Evolutionary conservation across 129 eudicot genomes (phyloP).

Genomic region (Chrysanthemum makinoi): DNA sequence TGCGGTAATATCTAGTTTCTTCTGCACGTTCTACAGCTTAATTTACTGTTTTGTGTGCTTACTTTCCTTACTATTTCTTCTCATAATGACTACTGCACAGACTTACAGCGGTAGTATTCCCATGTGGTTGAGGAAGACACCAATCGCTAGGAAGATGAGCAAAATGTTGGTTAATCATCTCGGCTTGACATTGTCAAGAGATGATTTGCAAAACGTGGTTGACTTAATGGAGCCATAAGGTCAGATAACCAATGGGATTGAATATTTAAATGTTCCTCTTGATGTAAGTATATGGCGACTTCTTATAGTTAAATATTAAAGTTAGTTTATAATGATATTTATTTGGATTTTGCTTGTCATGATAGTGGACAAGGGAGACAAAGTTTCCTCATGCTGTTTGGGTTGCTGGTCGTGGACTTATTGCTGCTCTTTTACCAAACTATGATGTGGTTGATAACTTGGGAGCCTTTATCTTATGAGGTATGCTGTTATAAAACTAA

Average conservation of each 20-base stretch:
- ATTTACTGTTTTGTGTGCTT: background rate
- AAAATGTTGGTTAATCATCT: conserved; percentile 83
- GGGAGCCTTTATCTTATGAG: conserved; percentile 88
- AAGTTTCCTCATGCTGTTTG: conserved; percentile 94
- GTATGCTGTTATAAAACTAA: conserved; percentile 27
- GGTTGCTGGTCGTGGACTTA: conserved; percentile 98
- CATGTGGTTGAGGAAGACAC: conserved; percentile 69
- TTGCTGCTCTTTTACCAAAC: conserved; percentile 85
- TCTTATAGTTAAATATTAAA: background rate
- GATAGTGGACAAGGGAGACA: conserved; percentile 82
- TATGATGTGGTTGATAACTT: conserved; percentile 85
- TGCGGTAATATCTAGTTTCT: conserved; percentile 51
- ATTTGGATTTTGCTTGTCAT: background rate
- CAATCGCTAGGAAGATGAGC: conserved; percentile 46
- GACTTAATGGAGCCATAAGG: conserved; percentile 97
- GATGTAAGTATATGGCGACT: conserved; percentile 64
- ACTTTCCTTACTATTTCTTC: conserved; percentile 3
- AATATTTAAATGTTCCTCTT: conserved; percentile 61
- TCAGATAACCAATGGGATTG: conserved; percentile 73
- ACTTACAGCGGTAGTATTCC: conserved; percentile 68
- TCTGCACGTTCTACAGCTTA: background rate
- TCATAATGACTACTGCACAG: conserved; percentile 39
- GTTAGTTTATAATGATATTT: background rate
- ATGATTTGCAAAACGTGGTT: conserved; percentile 78
- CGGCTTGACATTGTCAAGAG: conserved; percentile 73